These are phyloP conservation scores for Ajuga reptans DNA, from an alignment of 305 asterid species.

Conservation along the genomic window DNA sequence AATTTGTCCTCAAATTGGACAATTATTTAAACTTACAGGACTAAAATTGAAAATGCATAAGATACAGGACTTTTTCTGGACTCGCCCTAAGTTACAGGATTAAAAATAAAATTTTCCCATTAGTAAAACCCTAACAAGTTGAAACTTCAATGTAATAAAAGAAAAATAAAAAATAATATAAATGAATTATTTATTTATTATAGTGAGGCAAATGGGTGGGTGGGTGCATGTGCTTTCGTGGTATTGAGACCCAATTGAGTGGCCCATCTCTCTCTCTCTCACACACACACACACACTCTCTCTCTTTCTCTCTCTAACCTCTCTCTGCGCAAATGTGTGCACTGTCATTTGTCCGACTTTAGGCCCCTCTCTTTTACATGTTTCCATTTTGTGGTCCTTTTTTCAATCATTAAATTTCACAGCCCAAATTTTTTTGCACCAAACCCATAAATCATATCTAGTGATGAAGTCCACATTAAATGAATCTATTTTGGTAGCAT, in stretches of 20 bases:
- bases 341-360: slow-evolving; percentile 28
- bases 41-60: too few species aligned
- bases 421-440: background rate
- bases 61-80: too few species aligned
- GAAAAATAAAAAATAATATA: background rate
- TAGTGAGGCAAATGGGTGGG: slow-evolving; percentile 30
- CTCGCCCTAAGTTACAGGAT: too few species aligned
- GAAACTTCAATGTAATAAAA: too few species aligned
- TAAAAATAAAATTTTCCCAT: too few species aligned
- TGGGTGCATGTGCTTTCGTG: slow-evolving; percentile 31
- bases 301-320: background rate
- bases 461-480: slow-evolving; percentile 26
- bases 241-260: slow-evolving; percentile 10
- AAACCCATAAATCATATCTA: slow-evolving; percentile 19
- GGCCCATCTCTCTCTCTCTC: background rate
- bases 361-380: background rate
- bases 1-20: too few species aligned
- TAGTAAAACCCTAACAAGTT: too few species aligned
- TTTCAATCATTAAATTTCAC: slow-evolving; percentile 11
- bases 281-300: background rate
- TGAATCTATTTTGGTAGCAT: slow-evolving; percentile 12
- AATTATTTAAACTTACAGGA: too few species aligned
- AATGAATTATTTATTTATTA: background rate
- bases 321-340: slow-evolving; percentile 21
- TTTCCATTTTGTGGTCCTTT: slow-evolving; percentile 12